Evolutionary conservation across 176 grass and related monocot species (phyloP), one percentile per base, ranked within the genome.

Genomic region (Oryza coarctata): DNA sequence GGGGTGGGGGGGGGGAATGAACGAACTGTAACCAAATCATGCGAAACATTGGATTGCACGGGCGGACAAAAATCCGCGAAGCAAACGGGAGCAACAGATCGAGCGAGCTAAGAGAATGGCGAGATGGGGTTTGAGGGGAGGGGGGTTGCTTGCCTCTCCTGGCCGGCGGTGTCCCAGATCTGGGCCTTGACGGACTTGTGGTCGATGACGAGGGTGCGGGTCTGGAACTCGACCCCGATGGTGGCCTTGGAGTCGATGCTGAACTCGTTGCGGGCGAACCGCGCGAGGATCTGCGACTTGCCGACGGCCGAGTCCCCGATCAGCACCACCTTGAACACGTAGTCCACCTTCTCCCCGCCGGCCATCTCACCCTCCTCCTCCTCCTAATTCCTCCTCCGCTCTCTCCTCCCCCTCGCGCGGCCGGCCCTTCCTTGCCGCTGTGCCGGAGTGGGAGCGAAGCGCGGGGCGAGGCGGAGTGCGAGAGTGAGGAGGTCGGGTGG

Each of bases 191-290:
- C 77, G 62, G 87, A 89, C 87, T 85, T 89, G 87, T 90, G 82
- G 26, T 94, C 87, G 77, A 97, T 97, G 65, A 90, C 28, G 80
- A 97, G 82, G 27, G 94, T 94, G 62, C 94, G 89, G 11, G 94
- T 94, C 87, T 94, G 94, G 82, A 97, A 94, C 89, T 90, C 92
- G 32, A 97, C 94, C n/a, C 92, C 94, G 57, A 94, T 97, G 83
- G 94, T 97, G 80, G 94, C 92, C 81, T 97, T 97, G 35, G 94
- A 97, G 76, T 97, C 94, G 85, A 97, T 80, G 81, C 80, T 92
- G 89, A 97, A 97, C 91, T 97, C 94, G 87, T 94, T 89, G 89
- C 91, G 94, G 44, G 89, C 85, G 89, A 97, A 97, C n/a, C 94
- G 89, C 12, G 94, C 91, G 34, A 97, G 87, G 82, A 97, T 94